Percentiles rank a stretch among this genome's conserved stretches.
phyloP scores from a whole-genome alignment of 495 filamentous ascomycete genomes.

The Xylaria cubensis region DNA sequence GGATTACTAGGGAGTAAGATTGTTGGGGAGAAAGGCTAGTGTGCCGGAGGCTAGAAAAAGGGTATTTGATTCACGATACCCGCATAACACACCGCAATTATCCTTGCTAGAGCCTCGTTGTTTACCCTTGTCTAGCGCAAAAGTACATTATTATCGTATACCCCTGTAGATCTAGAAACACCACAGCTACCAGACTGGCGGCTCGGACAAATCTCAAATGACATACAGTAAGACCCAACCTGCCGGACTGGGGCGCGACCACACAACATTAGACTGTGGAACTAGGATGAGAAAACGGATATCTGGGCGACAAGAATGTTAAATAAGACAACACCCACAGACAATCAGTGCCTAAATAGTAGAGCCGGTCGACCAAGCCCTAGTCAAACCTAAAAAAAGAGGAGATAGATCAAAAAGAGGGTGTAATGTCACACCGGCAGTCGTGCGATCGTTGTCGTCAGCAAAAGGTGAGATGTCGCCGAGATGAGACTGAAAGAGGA shows the following conservation, averaged over 20 bases:
- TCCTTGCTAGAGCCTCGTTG: background rate
- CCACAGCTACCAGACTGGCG: background rate
- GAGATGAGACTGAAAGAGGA: background rate
- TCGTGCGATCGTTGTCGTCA: conserved; percentile 7
- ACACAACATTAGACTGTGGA: background rate
- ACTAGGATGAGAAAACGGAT: background rate
- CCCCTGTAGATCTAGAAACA: background rate
- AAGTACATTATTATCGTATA: background rate
- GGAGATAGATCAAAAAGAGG: background rate
- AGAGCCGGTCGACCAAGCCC: background rate
- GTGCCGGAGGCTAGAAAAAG: background rate
- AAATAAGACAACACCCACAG: background rate
- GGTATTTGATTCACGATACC: background rate
- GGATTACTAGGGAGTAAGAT: background rate
- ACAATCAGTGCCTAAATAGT: background rate
- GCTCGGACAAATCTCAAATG: background rate
- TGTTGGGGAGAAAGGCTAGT: background rate
- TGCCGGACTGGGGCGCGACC: background rate
- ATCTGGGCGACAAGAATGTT: background rate
- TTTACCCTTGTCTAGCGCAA: background rate
- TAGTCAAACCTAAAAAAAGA: background rate
- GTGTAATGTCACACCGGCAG: conserved; percentile 5
- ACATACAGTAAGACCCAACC: background rate
- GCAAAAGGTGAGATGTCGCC: conserved; percentile 8
- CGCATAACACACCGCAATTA: background rate